phyloP scores from a whole-genome alignment of 202 grass and related monocot species.

The Bolboschoenoplectus hybrid region DNA sequence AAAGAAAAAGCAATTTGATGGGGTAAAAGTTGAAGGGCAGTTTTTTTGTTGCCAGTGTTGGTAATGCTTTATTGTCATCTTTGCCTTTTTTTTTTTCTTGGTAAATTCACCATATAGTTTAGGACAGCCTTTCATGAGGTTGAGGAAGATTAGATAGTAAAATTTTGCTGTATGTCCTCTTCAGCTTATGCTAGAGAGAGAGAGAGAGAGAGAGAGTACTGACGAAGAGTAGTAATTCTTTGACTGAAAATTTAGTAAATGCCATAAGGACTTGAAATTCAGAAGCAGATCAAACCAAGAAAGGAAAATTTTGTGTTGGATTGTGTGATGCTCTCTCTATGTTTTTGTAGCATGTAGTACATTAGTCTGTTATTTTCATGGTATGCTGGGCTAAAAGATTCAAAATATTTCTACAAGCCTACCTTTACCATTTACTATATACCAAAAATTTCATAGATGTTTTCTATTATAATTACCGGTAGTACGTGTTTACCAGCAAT shows the following conservation, averaged over 20 bases:
- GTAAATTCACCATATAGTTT: constrained; percentile 29
- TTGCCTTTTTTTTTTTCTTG: not conserved
- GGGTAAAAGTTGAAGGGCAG: constrained; percentile 14
- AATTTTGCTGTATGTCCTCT: constrained; percentile 23
- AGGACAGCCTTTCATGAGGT: constrained; percentile 9
- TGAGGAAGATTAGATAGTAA: not conserved
- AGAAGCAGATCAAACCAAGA: not conserved
- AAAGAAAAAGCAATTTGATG: constrained; percentile 6
- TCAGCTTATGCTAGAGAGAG: not conserved
- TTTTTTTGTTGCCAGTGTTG: constrained; percentile 17
- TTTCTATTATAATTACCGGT: not conserved
- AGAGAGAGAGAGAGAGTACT: not conserved
- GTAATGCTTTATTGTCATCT: not conserved
- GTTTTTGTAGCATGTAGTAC: not conserved
- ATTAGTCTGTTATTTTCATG: not conserved
- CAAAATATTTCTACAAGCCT: not conserved
- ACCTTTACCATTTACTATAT: too few species aligned
- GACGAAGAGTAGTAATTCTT: not conserved
- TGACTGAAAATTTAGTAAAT: not conserved
- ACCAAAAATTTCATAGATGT: too few species aligned
- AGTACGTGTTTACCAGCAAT: not conserved
- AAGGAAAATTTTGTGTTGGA: constrained; percentile 1
- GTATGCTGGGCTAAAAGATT: not conserved
- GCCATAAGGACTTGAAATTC: not conserved
- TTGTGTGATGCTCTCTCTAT: not conserved